Evolutionary conservation across 2,329 filamentous ascomycete genomes (phyloP), one percentile per base, ranked within the genome.

Genomic region (Hirsutella rhossiliensis): DNA sequence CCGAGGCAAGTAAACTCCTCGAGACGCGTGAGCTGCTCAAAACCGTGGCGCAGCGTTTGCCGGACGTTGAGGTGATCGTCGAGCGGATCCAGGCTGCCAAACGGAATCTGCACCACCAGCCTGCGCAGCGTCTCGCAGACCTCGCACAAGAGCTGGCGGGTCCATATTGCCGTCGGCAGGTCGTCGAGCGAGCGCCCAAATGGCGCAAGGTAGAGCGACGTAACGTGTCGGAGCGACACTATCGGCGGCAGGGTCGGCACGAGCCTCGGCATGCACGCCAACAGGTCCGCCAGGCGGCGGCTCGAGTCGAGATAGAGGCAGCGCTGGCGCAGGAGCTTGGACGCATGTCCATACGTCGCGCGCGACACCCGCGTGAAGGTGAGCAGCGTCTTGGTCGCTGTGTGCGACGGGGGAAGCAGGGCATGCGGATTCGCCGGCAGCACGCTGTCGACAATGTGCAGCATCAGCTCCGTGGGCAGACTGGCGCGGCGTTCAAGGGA

Each of bases 1-100:
- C 60, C 61, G 18, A 71, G 58, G 50, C 65, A 69, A 37, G 67
- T 64, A 44, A 75, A 69, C 49, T 73, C 68, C 45, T 74, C 66
- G 9, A 75, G 56, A 29, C 50, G 55, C 34, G 61, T 55, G 0
- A 75, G 61, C 39, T 61, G 53, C 49, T 59, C 53, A 45, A 75
- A 71, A 0, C 67, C 71, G n/a, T 67, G 60, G 11, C 63, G 62
- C 8, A 75, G 60, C 5, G 62, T 64, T 27, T 54, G 58, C 34
- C 62, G 58, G 38, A 68, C 57, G 45, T 54, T 54, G 54, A 65
- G 52, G 45, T 64, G 61, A 44, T 73, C 68, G 28, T 69, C 61
- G 20, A 62, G 58, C 2, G 61, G 62, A 27, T 65, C 61, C 15
- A 72, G 55, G 43, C 58, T 67, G 19, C 63, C 58, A 39, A 73